These are phyloP conservation scores for Chamaecyparis obtusa DNA, from an alignment of 75 land plant genomes.

Conservation along the genomic window DNA sequence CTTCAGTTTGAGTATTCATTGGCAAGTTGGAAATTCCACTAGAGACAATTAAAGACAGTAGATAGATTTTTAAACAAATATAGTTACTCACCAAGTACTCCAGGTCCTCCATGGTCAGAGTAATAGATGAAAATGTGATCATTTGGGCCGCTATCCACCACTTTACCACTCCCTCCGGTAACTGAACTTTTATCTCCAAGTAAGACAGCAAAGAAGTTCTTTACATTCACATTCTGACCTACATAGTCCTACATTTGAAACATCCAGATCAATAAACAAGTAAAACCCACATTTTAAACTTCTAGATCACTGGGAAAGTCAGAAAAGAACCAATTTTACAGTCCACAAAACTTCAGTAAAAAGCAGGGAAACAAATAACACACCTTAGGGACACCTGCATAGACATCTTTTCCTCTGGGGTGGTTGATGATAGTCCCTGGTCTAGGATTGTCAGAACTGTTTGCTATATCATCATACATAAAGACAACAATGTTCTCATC, in stretches of 20 bases:
- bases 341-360: background rate
- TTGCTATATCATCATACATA: conserved; percentile 91
- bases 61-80: background rate
- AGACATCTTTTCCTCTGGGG: conserved; percentile 76
- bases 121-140: conserved; percentile 87
- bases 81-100: conserved; percentile 70
- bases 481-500: conserved; percentile 96
- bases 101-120: conserved; percentile 94
- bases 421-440: conserved; percentile 80
- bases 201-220: conserved; percentile 70
- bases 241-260: conserved; percentile 67
- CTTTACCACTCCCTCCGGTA: conserved; percentile 88
- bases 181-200: conserved; percentile 65
- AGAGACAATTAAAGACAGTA: background rate
- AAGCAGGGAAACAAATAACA: background rate
- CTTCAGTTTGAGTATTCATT: background rate
- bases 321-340: background rate
- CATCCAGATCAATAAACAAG: background rate
- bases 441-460: conserved; percentile 58
- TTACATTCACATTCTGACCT: conserved; percentile 56
- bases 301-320: background rate
- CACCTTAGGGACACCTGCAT: conserved; percentile 89
- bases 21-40: background rate
- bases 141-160: conserved; percentile 72
- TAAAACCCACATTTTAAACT: background rate